A percentile compares a stretch with the other conserved stretches of the same genome.
Conservation (phyloP, 148 eudicot genomes). For the Spergularia marina region DNA sequence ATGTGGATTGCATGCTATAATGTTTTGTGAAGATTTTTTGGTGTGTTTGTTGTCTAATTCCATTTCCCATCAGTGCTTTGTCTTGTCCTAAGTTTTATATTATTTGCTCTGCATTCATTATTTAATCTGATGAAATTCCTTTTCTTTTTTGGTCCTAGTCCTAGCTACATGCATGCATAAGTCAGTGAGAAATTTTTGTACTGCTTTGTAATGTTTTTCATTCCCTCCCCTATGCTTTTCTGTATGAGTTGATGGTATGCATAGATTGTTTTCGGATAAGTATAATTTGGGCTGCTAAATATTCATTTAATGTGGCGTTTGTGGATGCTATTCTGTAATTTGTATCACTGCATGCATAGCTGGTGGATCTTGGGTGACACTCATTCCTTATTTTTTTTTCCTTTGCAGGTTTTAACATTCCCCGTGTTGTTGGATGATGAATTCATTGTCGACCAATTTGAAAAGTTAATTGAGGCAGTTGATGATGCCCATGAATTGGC, state of each 20-base stretch:
- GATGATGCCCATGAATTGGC: constrained; percentile 84
- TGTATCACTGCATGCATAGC: background rate
- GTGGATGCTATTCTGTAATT: no score
- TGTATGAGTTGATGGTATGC: background rate
- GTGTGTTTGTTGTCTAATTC: background rate
- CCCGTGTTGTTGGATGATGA: constrained; percentile 84
- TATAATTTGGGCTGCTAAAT: background rate
- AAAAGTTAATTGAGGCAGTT: constrained; percentile 75
- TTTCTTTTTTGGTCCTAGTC: background rate
- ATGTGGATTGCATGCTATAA: background rate
- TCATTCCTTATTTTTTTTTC: background rate
- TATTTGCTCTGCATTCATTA: background rate
- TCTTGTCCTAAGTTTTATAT: background rate
- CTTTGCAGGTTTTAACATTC: constrained; percentile 71
- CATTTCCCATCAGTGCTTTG: background rate
- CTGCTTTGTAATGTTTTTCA: no score
- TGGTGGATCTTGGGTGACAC: constrained; percentile 17
- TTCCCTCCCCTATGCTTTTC: background rate
- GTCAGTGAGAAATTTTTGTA: background rate
- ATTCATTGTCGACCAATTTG: constrained; percentile 62
- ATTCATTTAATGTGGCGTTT: background rate
- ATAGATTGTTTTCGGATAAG: background rate
- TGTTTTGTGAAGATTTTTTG: background rate
- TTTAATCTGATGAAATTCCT: background rate
- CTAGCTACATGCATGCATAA: background rate